A percentile compares a stretch with the other conserved stretches of the same genome.
These are phyloP conservation scores for Coemansia sp. DNA, from an alignment of 192 early-diverging fungal species.

Conservation along the genomic window DNA sequence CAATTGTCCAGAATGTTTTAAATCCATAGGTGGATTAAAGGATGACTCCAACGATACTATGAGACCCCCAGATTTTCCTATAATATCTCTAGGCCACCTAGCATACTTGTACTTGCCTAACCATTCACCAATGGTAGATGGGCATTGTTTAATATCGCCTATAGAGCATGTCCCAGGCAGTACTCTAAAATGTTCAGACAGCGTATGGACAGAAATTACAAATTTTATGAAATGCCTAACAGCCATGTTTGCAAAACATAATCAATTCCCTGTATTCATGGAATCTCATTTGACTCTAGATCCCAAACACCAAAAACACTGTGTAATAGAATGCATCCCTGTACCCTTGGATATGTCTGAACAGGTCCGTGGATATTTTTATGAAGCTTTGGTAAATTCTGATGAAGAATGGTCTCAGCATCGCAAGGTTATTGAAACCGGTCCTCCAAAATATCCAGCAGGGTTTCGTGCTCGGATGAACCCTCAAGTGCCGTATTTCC, in stretches of 20 bases:
- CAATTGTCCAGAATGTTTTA: constrained; percentile 63
- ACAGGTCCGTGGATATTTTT: constrained; percentile 83
- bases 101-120: constrained; percentile 78
- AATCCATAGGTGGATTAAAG: too few relatives aligned
- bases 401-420: constrained; percentile 93
- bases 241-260: constrained; percentile 73
- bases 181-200: constrained; percentile 85
- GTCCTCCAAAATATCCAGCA: too few relatives aligned
- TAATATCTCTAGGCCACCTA: constrained; percentile 74
- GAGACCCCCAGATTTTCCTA: too few relatives aligned
- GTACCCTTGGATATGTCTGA: constrained; percentile 70
- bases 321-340: constrained; percentile 89
- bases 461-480: constrained; percentile 72
- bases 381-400: constrained; percentile 70
- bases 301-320: constrained; percentile 66
- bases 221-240: constrained; percentile 97
- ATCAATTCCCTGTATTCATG: constrained; percentile 76
- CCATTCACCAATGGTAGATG: constrained; percentile 68
- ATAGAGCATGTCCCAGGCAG: constrained; percentile 73
- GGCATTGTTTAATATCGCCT: constrained; percentile 91
- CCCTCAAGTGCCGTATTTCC: constrained; percentile 89
- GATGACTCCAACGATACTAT: too few relatives aligned
- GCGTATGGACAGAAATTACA: constrained; percentile 88
- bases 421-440: constrained; percentile 65
- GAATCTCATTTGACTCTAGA: constrained; percentile 82